These are phyloP conservation scores for Coelastrella sp. DNA, from an alignment of 139 green algal genomes.

Conservation along the genomic window DNA sequence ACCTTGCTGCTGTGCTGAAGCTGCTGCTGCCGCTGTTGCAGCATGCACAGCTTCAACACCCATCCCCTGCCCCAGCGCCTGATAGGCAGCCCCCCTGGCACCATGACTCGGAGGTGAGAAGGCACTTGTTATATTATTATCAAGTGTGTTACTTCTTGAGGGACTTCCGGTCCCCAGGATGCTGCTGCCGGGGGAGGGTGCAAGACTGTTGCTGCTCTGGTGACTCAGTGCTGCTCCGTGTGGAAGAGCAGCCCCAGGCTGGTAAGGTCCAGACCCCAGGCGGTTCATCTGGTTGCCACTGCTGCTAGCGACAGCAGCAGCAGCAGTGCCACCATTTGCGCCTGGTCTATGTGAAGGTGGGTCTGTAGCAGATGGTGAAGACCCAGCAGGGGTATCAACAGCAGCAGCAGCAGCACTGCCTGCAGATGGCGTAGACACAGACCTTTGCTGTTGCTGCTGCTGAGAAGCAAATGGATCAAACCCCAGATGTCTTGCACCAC, in stretches of 20 bases:
- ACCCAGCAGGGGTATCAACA: too few species aligned
- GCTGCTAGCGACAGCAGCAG: background rate
- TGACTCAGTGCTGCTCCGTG: background rate
- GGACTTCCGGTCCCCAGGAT: conserved; percentile 6
- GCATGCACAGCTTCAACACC: conserved; percentile 25
- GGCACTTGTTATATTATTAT: background rate
- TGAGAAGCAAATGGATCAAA: background rate
- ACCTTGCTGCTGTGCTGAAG: background rate
- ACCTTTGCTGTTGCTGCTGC: background rate
- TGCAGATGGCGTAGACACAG: too few species aligned
- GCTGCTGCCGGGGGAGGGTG: conserved; percentile 23
- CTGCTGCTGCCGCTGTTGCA: conserved; percentile 1
- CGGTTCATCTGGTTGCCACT: background rate
- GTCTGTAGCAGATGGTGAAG: background rate
- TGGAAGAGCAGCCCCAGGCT: background rate
- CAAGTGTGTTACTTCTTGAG: background rate
- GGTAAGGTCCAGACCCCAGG: background rate
- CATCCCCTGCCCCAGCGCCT: background rate
- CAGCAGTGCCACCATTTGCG: background rate
- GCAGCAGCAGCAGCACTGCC: too few species aligned
- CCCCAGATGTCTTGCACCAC: background rate
- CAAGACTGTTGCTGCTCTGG: conserved; percentile 39
- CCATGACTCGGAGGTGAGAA: background rate
- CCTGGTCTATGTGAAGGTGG: background rate
- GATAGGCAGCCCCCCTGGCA: background rate